Evolutionary conservation across 495 filamentous ascomycete species (phyloP), one percentile per base, ranked within the genome.

Genomic region (Podospora didyma): DNA sequence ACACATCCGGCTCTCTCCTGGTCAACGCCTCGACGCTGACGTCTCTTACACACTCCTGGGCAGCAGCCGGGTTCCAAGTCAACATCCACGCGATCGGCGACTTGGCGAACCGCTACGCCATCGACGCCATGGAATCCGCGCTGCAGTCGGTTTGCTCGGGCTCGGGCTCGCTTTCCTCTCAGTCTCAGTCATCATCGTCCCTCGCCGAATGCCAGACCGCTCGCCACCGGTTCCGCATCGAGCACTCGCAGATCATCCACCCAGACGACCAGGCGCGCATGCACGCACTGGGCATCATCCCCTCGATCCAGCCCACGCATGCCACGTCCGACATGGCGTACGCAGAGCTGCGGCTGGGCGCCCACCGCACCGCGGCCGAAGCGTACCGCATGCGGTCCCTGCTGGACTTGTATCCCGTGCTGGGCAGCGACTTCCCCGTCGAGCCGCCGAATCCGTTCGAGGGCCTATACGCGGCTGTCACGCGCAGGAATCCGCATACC

Each of bases 21-120:
- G 78, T 86, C 28, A 84, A 84, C 62, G 76, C 79, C 10, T 72
- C 73, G 1, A 74, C 73, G 0, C 67, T 87, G 28, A 75, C 72
- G 4, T 63, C 68, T 3, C 68, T 82, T n/a, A 69, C 79, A 17
- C 63, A 66, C 2, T 71, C 71, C 14, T 82, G 82, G 82, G 71
- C 79, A 9, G 65, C 47, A 2, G 73, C 71, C 2, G 78, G 75
- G 3, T 84, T 72, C 56, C 82, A 84, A 55, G 78, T 85, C 47
- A 82, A 82, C 58, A 84, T 85, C 54, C 82, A 86, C 68, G 82
- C 83, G 26, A 87, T 88, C 49, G 85, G 85, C 26, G 85, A 88
- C 64, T 69, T 77, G 4, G 85, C 85, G 34, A 84, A 83, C 65
- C 77, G 81, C 6, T 69, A 78, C 17, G 82, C 81, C 31, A 67